phyloP scores from a whole-genome alignment of 2,329 filamentous ascomycete genomes.

The Rhinocladiella similis region DNA sequence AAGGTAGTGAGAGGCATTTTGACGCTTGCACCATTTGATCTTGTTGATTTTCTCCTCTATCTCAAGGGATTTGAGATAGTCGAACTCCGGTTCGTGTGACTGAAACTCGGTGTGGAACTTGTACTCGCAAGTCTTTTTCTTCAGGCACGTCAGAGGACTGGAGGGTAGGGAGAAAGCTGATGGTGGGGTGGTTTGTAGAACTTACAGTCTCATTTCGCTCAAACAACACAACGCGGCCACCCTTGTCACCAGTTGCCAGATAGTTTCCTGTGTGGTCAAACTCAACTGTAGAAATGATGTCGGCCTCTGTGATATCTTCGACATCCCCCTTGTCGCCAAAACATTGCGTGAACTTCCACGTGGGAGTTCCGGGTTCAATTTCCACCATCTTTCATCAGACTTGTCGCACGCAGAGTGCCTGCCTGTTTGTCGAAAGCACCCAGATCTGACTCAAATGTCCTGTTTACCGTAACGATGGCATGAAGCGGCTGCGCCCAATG shows the following conservation, averaged over 20 bases:
- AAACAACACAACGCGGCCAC: constrained; percentile 53
- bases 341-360: constrained; percentile 99
- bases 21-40: constrained; percentile 98
- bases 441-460: constrained; percentile 8
- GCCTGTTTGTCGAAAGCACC: constrained; percentile 28
- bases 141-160: constrained; percentile 20
- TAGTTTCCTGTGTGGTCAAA: constrained; percentile 56
- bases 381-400: constrained; percentile 79
- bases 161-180: not conserved
- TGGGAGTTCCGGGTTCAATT: constrained; percentile 88
- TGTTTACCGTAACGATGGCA: constrained; percentile 13
- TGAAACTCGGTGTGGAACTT: constrained; percentile 99
- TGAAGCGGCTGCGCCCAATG: constrained; percentile 19
- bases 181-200: constrained; percentile 22
- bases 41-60: constrained; percentile 99
- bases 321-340: constrained; percentile 99
- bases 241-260: constrained; percentile 54
- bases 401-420: constrained; percentile 24
- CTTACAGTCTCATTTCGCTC: constrained; percentile 88
- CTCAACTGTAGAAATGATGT: constrained; percentile 55
- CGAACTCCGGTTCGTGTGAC: constrained; percentile 98
- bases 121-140: constrained; percentile 99
- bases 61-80: constrained; percentile 97
- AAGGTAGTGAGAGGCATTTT: constrained; percentile 97
- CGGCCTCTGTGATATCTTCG: constrained; percentile 90